Base-by-base conservation (phyloP, 176 grass and related monocot genomes). In the Lolium perenne region DNA sequence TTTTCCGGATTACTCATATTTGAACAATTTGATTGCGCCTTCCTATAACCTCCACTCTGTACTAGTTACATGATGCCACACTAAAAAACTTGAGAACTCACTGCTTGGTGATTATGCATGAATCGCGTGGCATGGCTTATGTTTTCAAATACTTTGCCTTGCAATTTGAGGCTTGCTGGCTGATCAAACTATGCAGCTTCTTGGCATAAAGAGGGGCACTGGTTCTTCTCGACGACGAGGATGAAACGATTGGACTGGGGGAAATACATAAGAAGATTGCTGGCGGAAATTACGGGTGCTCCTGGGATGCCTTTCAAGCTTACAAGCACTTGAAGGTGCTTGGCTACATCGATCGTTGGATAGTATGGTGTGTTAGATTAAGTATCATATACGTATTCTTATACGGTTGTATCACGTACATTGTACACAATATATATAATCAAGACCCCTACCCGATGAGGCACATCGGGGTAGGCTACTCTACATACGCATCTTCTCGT, bases 271-370 rank as follows among this genome's bases (percentile, higher is more conserved):
- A 26, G 57, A 98, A 88, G 82, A 84, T 93, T 76, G 77, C 88
- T 11, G 75, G 86, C 20, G 88, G 65, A 57, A 83, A 57, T 10
- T 90, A 90, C 72, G 89, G 89, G 6, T 90, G 89, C 66, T 83
- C 74, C 22, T 90, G 84, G 91, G 88, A 83, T 65, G 90, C 75
- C 21, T 98, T 94, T 60, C 84, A 91, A 78, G 92, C 88, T 66
- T 98, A 95, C 78, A 98, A 77, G 71, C 86, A 96, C 79, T 65
- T 98, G 87, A 99, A 99, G 82, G 94, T 82, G 56, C 91, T 99
- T 85, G 94, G 97, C 2, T 99, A 94, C 82, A 88, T 98, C 32
- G 32, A 35, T 35, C 71, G 74, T 99, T 65, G 90, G 92, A 77
- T 83, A 90, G 2, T 90, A 94, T 66, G 82, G 82, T 61, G 79